A percentile compares a stretch with the other conserved stretches of the same genome.
These are phyloP conservation scores for Septoria linicola DNA, from an alignment of 2,329 filamentous ascomycete genomes.

Conservation along the genomic window DNA sequence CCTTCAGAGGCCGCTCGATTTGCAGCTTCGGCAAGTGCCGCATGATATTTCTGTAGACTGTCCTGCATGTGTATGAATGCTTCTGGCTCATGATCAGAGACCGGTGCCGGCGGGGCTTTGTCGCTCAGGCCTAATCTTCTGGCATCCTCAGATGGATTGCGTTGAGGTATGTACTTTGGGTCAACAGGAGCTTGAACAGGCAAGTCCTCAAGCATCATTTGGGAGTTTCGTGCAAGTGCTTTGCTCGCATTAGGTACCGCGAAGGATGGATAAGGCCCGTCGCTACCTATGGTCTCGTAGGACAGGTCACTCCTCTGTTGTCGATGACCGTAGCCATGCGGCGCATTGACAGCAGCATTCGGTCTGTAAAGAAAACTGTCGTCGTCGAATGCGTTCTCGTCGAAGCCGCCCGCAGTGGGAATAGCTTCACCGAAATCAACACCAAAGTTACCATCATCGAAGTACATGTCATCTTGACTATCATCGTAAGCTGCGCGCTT, in stretches of 20 bases:
- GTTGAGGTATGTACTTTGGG: conserved; percentile 34
- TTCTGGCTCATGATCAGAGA: conserved; percentile 35
- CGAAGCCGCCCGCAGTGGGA: conserved; percentile 20
- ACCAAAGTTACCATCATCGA: conserved; percentile 40
- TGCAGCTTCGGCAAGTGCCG: conserved; percentile 78
- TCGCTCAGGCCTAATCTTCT: conserved; percentile 35
- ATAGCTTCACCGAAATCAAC: conserved; percentile 28
- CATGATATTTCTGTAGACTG: conserved; percentile 72
- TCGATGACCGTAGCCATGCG: conserved; percentile 21
- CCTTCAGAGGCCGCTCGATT: conserved; percentile 73
- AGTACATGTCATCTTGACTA: conserved; percentile 38
- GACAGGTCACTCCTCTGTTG: conserved; percentile 23
- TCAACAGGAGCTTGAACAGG: conserved; percentile 31
- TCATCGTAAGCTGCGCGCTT: conserved; percentile 5
- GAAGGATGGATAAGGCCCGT: conserved; percentile 38
- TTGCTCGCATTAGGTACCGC: conserved; percentile 32
- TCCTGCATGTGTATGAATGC: conserved; percentile 49
- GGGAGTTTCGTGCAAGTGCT: conserved; percentile 29
- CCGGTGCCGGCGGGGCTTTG: conserved; percentile 55
- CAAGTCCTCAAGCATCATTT: conserved; percentile 36
- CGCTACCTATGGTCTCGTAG: conserved; percentile 19
- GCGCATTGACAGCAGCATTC: conserved; percentile 16
- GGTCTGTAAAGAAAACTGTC: conserved; percentile 27
- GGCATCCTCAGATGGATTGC: conserved; percentile 37
- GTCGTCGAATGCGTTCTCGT: conserved; percentile 42